These are phyloP conservation scores for Penicillium hordei DNA, from an alignment of 2,329 filamentous ascomycete species.

Conservation along the genomic window DNA sequence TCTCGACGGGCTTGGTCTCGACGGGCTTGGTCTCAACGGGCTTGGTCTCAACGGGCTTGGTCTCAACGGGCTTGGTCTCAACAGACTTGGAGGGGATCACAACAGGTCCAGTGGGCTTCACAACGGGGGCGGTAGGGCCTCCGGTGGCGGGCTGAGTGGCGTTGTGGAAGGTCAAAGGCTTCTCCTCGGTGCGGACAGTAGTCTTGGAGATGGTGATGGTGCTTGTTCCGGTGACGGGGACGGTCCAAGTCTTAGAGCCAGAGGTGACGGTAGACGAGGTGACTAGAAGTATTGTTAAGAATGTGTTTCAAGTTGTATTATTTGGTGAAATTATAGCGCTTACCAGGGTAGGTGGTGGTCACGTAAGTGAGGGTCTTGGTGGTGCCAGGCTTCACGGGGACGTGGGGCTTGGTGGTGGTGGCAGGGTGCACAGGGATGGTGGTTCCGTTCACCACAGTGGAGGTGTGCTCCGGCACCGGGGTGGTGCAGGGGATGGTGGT, in stretches of 20 bases:
- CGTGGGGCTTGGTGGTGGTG: constrained; percentile 18
- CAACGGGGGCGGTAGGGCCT: constrained; percentile 3
- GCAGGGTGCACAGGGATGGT: background rate
- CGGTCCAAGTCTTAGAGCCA: constrained; percentile 28
- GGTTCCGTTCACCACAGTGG: constrained; percentile 2
- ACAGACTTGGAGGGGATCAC: constrained; percentile 6
- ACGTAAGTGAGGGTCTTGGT: constrained; percentile 36
- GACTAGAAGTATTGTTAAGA: constrained; percentile 22
- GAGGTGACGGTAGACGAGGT: constrained; percentile 31
- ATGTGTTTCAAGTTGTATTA: background rate
- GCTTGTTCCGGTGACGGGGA: constrained; percentile 35
- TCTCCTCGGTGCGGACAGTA: constrained; percentile 26
- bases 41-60: constrained; percentile 2
- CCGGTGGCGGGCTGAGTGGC: constrained; percentile 11
- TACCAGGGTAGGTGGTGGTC: constrained; percentile 39
- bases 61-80: background rate
- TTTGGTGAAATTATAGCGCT: constrained; percentile 8
- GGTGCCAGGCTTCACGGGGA: constrained; percentile 17
- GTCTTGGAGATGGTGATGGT: constrained; percentile 33
- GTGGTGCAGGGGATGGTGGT: constrained; percentile 14
- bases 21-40: background rate
- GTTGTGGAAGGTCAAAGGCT: constrained; percentile 19
- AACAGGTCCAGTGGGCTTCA: constrained; percentile 15
- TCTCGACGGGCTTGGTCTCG: constrained; percentile 7
- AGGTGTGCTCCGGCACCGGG: background rate